Conservation (phyloP, 345 rosid species). For the Populus tremula region DNA sequence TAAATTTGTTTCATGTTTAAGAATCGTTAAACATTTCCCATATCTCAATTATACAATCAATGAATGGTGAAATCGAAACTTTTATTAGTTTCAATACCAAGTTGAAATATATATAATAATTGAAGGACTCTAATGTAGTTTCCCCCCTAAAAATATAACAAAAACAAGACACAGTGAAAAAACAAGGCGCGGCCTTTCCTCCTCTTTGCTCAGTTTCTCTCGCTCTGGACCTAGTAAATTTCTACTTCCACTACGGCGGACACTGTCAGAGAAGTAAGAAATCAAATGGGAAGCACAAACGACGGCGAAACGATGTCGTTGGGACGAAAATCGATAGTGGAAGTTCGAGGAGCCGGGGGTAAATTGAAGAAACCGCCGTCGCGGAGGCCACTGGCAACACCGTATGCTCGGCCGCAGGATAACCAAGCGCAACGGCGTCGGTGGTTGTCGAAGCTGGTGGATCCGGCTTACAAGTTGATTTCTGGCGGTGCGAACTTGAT, state of each 20-base stretch:
- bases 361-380: constrained; percentile 47
- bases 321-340: background rate
- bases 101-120: background rate
- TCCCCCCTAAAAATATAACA: too few relatives aligned
- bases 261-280: background rate
- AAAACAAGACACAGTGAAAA: too few relatives aligned
- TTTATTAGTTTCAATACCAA: too few relatives aligned
- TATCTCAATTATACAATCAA: too few relatives aligned
- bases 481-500: constrained; percentile 62
- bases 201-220: background rate
- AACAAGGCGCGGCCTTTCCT: background rate
- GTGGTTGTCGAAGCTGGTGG: constrained; percentile 70
- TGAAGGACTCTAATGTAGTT: background rate
- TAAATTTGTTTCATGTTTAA: too few relatives aligned
- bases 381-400: constrained; percentile 43
- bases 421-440: constrained; percentile 37
- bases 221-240: background rate
- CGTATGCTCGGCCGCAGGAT: constrained; percentile 59
- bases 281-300: background rate
- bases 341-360: constrained; percentile 57
- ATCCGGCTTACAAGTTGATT: constrained; percentile 74
- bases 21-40: too few relatives aligned
- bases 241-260: background rate
- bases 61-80: too few relatives aligned
- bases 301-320: constrained; percentile 36